Base-by-base conservation (phyloP, 208 protist genomes). In the Naegleria lovaniensis region DNA sequence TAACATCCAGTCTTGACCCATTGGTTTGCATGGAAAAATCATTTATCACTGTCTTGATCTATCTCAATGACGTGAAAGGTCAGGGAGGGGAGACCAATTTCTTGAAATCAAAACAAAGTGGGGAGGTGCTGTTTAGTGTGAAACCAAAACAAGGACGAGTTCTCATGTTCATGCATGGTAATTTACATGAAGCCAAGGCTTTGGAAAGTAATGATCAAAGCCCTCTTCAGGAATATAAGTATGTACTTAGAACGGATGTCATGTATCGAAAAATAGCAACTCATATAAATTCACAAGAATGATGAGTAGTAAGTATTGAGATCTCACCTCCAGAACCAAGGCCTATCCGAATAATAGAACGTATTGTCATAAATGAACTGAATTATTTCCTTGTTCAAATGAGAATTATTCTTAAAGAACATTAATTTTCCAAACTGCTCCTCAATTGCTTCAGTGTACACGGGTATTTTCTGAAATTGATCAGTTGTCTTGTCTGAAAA, bases 191-290 rank as follows among this genome's bases (percentile, higher is more conserved):
- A 58, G 41, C 36, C 58, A 48, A 48, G 7, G 43, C 43, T 48
- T 48, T 48, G 43, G 39, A 36, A 33, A 11, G 5, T 38, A 36
- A n/a, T 51, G 4, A 5, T 58, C 5, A 51, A 51, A 36, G 40
- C 25, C 19, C 40, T 5, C n/a, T 0, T 36, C 36, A 58, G 25
- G 43, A 48, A 48, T 15, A 5, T 5, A 88, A 88, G 38, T 88
- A 88, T 55, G 84, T 88, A 0, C 16, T 88, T 0, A 55, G 84
- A 88, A 39, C 84, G 16, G 84, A 88, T 55, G 29, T 88, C 39
- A 88, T 88, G 84, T 88, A 39, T 39, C 51, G n/a, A 38, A 40
- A n/a, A 87, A 9, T 48, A 48, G 43, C 7, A 7, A 1, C 43
- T 48, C 7, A 48, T 48, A 48, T 9, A 9, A 7, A 48, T 9